Evolutionary conservation across 176 grass and related monocot species (phyloP).

Genomic region (Rhynchospora pubera): DNA sequence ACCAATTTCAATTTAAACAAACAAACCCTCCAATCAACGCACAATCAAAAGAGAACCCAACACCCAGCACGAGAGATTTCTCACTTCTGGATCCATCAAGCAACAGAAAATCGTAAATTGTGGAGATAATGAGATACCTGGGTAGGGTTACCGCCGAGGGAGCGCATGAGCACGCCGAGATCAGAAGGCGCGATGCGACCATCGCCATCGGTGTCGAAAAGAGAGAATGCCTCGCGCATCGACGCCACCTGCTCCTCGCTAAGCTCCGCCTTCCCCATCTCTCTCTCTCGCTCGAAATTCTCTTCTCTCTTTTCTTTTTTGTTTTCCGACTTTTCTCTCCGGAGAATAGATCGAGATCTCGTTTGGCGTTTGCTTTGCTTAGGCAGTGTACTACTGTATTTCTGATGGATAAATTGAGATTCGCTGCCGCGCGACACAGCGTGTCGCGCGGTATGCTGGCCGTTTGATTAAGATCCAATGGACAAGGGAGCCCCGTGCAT

Average conservation of each 20-base stretch:
- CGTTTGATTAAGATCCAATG: too few species aligned
- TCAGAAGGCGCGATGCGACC: slow-evolving; percentile 40
- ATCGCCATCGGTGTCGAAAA: slow-evolving; percentile 48
- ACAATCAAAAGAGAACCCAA: background rate
- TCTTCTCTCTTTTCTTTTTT: background rate
- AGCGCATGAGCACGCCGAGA: slow-evolving; percentile 50
- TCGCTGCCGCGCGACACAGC: too few species aligned
- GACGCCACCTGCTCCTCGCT: slow-evolving; percentile 53
- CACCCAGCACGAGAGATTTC: background rate
- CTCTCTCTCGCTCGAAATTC: background rate
- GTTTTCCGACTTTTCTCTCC: too few species aligned
- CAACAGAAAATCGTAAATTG: background rate
- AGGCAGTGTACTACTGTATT: background rate
- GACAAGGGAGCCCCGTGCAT: too few species aligned
- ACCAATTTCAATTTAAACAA: background rate
- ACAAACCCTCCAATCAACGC: background rate
- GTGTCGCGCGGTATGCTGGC: too few species aligned
- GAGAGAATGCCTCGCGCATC: slow-evolving; percentile 56
- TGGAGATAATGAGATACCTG: background rate
- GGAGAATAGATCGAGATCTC: slow-evolving; percentile 22
- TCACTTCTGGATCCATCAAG: background rate
- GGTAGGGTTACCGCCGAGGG: slow-evolving; percentile 46
- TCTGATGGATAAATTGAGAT: too few species aligned
- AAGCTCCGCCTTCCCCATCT: slow-evolving; percentile 29
- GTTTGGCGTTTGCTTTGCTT: background rate